These are phyloP conservation scores for Oryza punctata DNA, from an alignment of 176 grass and related monocot genomes.

Conservation along the genomic window DNA sequence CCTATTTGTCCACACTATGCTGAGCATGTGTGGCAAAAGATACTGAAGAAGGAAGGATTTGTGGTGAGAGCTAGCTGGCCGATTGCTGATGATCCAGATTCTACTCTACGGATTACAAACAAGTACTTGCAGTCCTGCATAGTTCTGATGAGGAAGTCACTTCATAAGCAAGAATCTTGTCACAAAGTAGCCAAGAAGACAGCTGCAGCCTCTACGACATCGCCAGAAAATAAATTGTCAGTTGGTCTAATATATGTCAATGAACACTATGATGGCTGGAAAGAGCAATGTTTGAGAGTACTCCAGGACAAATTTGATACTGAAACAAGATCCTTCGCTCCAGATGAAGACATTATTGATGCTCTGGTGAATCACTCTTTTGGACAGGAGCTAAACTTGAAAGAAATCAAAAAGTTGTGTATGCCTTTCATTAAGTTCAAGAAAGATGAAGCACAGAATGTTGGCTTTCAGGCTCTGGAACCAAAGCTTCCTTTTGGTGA, in stretches of 20 bases:
- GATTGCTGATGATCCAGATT: slow-evolving; percentile 37
- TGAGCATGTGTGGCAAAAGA: slow-evolving; percentile 64
- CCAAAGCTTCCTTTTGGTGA: slow-evolving; percentile 63
- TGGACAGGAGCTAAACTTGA: slow-evolving; percentile 50
- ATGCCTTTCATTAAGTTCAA: slow-evolving; percentile 83
- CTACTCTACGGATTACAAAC: slow-evolving; percentile 53
- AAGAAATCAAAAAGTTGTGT: slow-evolving; percentile 69
- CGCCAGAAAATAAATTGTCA: slow-evolving; percentile 38
- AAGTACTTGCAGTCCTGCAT: slow-evolving; percentile 71
- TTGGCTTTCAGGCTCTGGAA: slow-evolving; percentile 56
- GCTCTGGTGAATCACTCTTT: slow-evolving; percentile 45
- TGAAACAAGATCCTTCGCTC: slow-evolving; percentile 37
- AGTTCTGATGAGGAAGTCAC: slow-evolving; percentile 64
- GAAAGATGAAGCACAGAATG: slow-evolving; percentile 52
- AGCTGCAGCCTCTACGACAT: slow-evolving; percentile 4
- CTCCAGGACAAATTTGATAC: slow-evolving; percentile 48
- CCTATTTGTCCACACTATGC: slow-evolving; percentile 78
- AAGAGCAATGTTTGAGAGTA: slow-evolving; percentile 63
- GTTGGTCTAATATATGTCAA: slow-evolving; percentile 54
- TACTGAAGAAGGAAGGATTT: slow-evolving; percentile 61
- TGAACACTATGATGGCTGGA: slow-evolving; percentile 71
- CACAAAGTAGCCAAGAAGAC: slow-evolving; percentile 61
- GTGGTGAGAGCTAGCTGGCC: slow-evolving; percentile 71
- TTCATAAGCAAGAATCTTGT: slow-evolving; percentile 64
- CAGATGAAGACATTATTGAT: slow-evolving; percentile 59